Evolutionary conservation across 1,139 yeast species (phyloP), one percentile per base, ranked within the genome.

Genomic region (Saccharomycopsis crataegensis): DNA sequence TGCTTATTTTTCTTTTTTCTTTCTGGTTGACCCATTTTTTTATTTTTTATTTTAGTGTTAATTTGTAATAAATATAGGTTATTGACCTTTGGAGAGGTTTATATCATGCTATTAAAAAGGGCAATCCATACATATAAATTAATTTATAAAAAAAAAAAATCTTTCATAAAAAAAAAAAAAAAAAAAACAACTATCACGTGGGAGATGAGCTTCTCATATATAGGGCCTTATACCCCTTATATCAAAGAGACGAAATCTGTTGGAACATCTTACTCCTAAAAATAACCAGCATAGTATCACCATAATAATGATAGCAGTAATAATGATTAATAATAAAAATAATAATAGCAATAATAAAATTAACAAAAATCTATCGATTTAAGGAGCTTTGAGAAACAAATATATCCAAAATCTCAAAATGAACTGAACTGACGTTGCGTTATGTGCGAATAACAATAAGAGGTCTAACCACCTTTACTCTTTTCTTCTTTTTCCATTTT

Each of bases 1-100:
- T 89, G 96, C 63, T 88, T 88, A 60, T 68, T 71, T 59, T 68
- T 75, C 58, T 71, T 73, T 58, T 67, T 70, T 45, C 62, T 60
- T 8, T 57, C 58, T 53, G 59, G 40, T 5, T 45, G 12, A n/a
- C 40, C 48, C 48, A 45, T 45, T 41, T 41, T 64, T 22, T 22
- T n/a, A n/a, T n/a, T n/a, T n/a, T n/a, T n/a, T n/a, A n/a, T n/a
- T 22, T 4, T 2, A 22, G 4, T 22, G 28, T 22, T 2, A 22
- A 22, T 22, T 22, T 22, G 4, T 22, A 3, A 22, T 22, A 22
- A 22, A 22, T 22, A 22, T 22, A 22, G 28, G 28, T 22, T 22
- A 22, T 22, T 22, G 28, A 22, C 28, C 28, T 22, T 22, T 60
- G 28, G 28, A 22, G 28, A 22, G 28, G 28, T 37, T 12, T 37